phyloP scores from a whole-genome alignment of 169 alveolate species.

The Plasmodium yoelii region DNA sequence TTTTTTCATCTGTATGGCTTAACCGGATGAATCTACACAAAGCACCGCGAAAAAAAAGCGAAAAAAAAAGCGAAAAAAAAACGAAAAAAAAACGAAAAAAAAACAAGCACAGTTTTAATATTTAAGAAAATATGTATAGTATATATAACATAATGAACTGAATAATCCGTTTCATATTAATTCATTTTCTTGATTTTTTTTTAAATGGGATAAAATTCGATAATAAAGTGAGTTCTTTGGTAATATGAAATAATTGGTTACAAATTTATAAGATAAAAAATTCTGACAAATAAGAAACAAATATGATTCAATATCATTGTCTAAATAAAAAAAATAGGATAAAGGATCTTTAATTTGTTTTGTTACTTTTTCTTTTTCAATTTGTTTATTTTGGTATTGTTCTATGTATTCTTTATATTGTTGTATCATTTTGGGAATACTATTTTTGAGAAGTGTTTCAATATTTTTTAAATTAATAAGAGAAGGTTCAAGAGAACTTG shows the following conservation, averaged over 20 bases:
- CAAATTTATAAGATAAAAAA: constrained; percentile 41
- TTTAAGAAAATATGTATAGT: no score
- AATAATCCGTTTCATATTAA: background rate
- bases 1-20: no score
- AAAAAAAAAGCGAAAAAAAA: no score
- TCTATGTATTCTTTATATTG: background rate
- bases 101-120: no score
- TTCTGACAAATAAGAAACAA: constrained; percentile 23
- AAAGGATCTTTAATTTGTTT: background rate
- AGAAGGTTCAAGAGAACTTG: background rate
- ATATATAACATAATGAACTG: no score
- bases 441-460: background rate
- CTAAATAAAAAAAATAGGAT: constrained; percentile 2
- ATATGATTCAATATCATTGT: background rate
- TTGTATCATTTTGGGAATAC: background rate
- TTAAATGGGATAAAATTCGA: constrained; percentile 6
- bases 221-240: constrained; percentile 34
- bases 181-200: background rate
- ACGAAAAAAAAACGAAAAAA: no score
- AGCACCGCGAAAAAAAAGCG: no score
- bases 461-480: background rate
- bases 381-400: background rate
- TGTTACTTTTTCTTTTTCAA: background rate
- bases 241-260: background rate
- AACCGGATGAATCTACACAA: no score